Evolutionary conservation across 805 yeast genomes (phyloP).

Genomic region (Lachancea nothofagi): DNA sequence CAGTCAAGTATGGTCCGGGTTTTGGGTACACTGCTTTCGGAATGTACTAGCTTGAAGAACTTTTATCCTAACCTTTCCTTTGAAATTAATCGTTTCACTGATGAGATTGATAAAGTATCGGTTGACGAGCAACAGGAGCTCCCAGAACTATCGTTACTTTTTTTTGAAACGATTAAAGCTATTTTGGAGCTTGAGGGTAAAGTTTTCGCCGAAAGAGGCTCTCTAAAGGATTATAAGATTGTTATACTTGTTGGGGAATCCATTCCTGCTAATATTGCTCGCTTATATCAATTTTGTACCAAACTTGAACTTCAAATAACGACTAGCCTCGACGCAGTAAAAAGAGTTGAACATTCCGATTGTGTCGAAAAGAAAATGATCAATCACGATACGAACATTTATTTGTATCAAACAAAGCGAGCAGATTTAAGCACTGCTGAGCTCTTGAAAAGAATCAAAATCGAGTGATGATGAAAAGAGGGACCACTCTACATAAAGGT

Average conservation of each 20-base stretch:
- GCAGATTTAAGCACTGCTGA: neutral
- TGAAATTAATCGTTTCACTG: slow-evolving; percentile 5
- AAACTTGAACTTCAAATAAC: slow-evolving; percentile 20
- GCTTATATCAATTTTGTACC: slow-evolving; percentile 15
- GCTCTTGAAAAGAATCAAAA: slow-evolving; percentile 2
- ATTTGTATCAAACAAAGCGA: slow-evolving; percentile 15
- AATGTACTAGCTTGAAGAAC: slow-evolving; percentile 13
- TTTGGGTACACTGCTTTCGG: slow-evolving; percentile 13
- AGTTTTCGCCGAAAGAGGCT: neutral
- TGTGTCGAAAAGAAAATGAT: slow-evolving; percentile 21
- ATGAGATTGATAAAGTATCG: neutral
- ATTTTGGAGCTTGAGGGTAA: neutral
- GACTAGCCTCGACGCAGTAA: slow-evolving; percentile 13
- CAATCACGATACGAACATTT: slow-evolving; percentile 20
- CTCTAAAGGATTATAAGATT: slow-evolving; percentile 16
- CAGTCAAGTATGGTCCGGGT: slow-evolving; percentile 10
- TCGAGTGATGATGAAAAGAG: no score
- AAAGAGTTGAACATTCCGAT: slow-evolving; percentile 12
- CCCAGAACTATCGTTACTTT: neutral
- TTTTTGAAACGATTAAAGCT: neutral
- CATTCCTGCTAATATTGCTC: slow-evolving; percentile 12
- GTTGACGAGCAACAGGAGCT: neutral
- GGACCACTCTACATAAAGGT: no score
- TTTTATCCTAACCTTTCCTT: slow-evolving; percentile 20
- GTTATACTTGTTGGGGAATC: slow-evolving; percentile 14